These are phyloP conservation scores for Daedalea quercina DNA, from an alignment of 768 basidiomycete species.

Conservation along the genomic window DNA sequence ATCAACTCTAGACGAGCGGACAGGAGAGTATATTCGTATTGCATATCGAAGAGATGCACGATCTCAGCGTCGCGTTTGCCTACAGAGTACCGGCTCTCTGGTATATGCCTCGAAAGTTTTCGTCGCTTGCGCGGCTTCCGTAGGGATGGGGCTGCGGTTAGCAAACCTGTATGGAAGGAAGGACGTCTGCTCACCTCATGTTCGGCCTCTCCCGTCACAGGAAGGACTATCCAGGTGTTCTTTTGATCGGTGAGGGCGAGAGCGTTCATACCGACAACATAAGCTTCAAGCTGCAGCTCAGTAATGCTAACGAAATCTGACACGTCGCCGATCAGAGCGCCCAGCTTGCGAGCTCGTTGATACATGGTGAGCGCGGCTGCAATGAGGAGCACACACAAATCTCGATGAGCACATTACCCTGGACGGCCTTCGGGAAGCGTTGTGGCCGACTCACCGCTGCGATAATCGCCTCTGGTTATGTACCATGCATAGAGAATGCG, in stretches of 20 bases:
- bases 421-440: background rate
- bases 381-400: background rate
- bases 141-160: constrained; percentile 1
- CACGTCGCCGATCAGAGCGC: constrained; percentile 30
- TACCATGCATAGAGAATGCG: constrained; percentile 95
- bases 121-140: constrained; percentile 61
- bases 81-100: constrained; percentile 59
- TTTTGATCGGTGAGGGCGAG: constrained; percentile 75
- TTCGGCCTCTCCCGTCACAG: constrained; percentile 38
- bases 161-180: background rate
- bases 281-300: constrained; percentile 72
- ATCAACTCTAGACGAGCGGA: constrained; percentile 74
- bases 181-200: constrained; percentile 33
- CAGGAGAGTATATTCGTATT: constrained; percentile 70
- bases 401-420: too few relatives aligned
- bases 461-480: constrained; percentile 79
- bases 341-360: constrained; percentile 78
- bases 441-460: constrained; percentile 60
- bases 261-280: constrained; percentile 84
- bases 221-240: constrained; percentile 79
- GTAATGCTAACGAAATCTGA: constrained; percentile 41
- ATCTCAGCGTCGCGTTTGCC: constrained; percentile 71
- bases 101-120: constrained; percentile 68
- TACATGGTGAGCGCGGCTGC: constrained; percentile 91
- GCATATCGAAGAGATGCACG: constrained; percentile 72